Base-by-base conservation (phyloP, 2,329 filamentous ascomycete species). In the Ustulina deusta region DNA sequence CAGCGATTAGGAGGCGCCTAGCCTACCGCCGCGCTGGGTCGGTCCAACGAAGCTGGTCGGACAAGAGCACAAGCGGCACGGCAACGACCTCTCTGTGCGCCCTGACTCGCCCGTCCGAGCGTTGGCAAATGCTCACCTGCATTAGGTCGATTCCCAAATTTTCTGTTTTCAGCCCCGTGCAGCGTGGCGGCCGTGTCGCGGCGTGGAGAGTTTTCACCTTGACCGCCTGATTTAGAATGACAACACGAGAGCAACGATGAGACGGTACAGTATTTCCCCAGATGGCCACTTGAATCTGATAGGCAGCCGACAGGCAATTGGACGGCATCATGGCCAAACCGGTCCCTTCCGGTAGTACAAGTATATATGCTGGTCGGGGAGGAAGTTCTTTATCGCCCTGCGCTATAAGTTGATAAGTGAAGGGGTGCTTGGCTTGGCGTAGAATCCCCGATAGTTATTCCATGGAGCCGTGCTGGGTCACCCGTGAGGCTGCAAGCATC, bases 21-120 rank as follows among this genome's bases (percentile, higher is more conserved):
- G 64, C 62, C 56, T 60, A 67, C 67, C 67, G 55, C 52, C 40
- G 63, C 42, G 66, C 63, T 63, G 66, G 66, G 66, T 66, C 66
- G 36, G 65, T 27, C 25, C 56, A 64, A 27, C 56, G 17, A 27
- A 10, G 29, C 17, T 36, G 13, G 46, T 57, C 49, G 42, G 55
- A 42, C 59, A 32, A n/a, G 40, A 54, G 46, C 52, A 29, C 17
- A 46, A 57, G 61, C 51, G 32, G 42, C 61, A 61, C 61, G 46
- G 27, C 44, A 56, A 49, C 58, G 40, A 38, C 42, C 38, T 56
- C 38, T 56, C 46, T 57, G 38, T 36, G 63, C 59, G 27, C n/a
- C 13, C 49, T 66, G 40, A 69, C 63, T 69, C 59, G 66, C 38
- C 54, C 63, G 63, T 52, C 29, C 3, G 49, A 38, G 6, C 46